phyloP scores from a whole-genome alignment of 768 basidiomycete species.

The Psilocybe cyanescens region DNA sequence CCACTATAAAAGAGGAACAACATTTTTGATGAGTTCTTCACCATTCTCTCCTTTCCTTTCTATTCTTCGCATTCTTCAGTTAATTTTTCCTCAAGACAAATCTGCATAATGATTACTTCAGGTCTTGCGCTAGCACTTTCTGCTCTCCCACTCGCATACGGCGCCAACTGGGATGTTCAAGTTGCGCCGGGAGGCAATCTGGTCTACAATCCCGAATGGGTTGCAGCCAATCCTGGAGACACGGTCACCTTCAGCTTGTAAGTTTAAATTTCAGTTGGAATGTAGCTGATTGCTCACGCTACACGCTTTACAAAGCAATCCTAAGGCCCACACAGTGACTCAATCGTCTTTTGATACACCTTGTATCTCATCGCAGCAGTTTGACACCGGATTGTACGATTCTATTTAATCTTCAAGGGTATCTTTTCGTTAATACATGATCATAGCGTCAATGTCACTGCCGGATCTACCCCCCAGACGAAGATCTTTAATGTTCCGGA shows the following conservation, averaged over 20 bases:
- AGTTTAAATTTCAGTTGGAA: slow-evolving; percentile 25
- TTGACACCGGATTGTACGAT: slow-evolving; percentile 43
- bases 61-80: background rate
- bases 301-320: slow-evolving; percentile 33
- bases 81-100: background rate
- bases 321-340: slow-evolving; percentile 53
- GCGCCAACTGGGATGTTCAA: slow-evolving; percentile 32
- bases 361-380: slow-evolving; percentile 30
- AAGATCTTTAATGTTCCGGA: slow-evolving; percentile 44
- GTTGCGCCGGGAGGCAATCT: slow-evolving; percentile 39
- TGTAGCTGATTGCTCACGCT: background rate
- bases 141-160: slow-evolving; percentile 31
- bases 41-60: background rate
- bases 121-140: slow-evolving; percentile 24
- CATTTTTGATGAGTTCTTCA: background rate
- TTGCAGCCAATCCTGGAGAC: slow-evolving; percentile 49
- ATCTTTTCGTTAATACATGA: too few species aligned
- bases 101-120: slow-evolving; percentile 3
- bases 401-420: background rate
- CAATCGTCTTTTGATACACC: slow-evolving; percentile 49
- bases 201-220: slow-evolving; percentile 34
- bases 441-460: slow-evolving; percentile 41
- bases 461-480: slow-evolving; percentile 40
- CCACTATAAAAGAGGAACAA: background rate
- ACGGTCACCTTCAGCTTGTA: slow-evolving; percentile 52